Evolutionary conservation across 1,284 basidiomycete species (phyloP), one percentile per base, ranked within the genome.

Genomic region (Cutaneotrichosporon sp.): DNA sequence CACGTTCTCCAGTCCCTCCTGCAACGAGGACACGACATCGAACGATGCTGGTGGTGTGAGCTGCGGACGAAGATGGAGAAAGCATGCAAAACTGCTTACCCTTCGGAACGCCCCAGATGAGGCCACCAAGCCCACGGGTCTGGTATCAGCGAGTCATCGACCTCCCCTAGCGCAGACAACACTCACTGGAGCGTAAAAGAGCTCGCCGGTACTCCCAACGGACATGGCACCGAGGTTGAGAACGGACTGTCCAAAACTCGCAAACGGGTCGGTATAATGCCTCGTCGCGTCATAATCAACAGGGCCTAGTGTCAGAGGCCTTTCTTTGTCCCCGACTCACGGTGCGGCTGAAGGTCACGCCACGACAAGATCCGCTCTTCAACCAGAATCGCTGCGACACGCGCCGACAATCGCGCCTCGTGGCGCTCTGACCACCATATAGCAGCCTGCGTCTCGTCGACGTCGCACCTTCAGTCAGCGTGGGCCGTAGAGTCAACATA

Each of bases 361-460:
- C 79, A 63, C 14, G 79, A 68, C 20, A 84, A 54, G 39, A 78
- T 61, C 26, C 76, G 75, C 3, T 76, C 76, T 27, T 82, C 78
- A 0, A 74, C 70, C 5, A 84, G 64, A 0, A 77, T 74, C 48
- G 80, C 79, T 0, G 81, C 82, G 3, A 79, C 81, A 39, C 80
- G 79, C 7, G 77, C 79, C 43, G 80, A 81, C 6, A 85, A 72
- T 46, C 79, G 78, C 20, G 83, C 59, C 52, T 75, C 80, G 57
- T 79, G 72, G 49, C 79, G 74, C 7, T 78, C 76, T 3, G 78
- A 81, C 79, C 80, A 84, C 83, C 82, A 85, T 1, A 81, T 74
- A 0, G 82, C 83, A 7, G 80, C 55, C 33, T 75, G 73, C 0
- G 69, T 66, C 0, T 80, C 76, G 49, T 81, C 79, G 42, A 84